Percentiles rank a stretch among this genome's conserved stretches.
These are phyloP conservation scores for Penicillium coprophilum DNA, from an alignment of 495 filamentous ascomycete genomes.

Conservation along the genomic window DNA sequence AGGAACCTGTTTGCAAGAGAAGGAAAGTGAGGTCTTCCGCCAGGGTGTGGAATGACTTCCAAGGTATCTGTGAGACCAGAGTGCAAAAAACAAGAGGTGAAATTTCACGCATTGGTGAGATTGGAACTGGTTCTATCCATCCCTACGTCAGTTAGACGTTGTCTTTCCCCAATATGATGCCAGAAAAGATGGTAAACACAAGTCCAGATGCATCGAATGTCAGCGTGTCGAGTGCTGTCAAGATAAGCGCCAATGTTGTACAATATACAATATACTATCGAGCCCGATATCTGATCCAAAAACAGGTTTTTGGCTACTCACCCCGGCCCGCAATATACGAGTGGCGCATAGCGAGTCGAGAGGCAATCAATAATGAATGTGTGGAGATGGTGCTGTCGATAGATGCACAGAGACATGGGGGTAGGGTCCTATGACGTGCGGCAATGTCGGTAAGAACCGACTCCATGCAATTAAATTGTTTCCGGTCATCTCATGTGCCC, in stretches of 20 bases:
- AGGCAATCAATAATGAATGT: not conserved
- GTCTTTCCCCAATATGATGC: not conserved
- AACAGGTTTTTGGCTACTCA: slow-evolving; percentile 8
- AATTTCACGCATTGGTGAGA: not conserved
- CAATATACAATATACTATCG: not conserved
- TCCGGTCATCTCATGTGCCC: slow-evolving; percentile 5
- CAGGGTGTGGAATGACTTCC: not conserved
- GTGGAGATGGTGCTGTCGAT: not conserved
- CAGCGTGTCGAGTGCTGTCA: not conserved
- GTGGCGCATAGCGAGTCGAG: not conserved
- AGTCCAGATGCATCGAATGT: not conserved
- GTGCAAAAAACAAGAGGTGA: not conserved
- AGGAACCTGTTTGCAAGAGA: not conserved
- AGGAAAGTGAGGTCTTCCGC: not conserved
- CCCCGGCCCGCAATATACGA: not conserved
- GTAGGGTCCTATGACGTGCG: not conserved
- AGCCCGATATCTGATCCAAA: not conserved
- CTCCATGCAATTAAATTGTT: not conserved
- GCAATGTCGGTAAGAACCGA: not conserved
- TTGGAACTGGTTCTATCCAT: not conserved
- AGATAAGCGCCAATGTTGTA: not conserved
- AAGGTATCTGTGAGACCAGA: not conserved
- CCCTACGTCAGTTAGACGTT: not conserved
- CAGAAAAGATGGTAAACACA: not conserved
- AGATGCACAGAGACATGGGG: not conserved